A percentile compares a stretch with the other conserved stretches of the same genome.
Conservation (phyloP, 73 alveolate species). For the Paramecium pentaurelia region DNA sequence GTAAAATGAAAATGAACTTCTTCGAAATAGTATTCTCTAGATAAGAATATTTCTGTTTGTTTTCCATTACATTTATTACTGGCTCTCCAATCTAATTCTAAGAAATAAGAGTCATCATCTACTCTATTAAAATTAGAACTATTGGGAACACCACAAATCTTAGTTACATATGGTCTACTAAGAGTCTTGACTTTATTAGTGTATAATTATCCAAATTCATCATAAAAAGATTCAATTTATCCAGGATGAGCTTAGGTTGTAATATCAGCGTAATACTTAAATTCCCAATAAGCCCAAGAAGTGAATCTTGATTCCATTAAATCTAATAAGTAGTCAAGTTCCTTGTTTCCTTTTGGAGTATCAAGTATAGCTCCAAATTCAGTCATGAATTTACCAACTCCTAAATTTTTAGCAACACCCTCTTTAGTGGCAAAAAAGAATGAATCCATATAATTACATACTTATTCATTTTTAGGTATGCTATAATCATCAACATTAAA, state of each 20-base stretch:
- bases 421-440: slow-evolving; percentile 65
- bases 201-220: slow-evolving; percentile 70
- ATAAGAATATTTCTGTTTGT: background rate
- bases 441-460: slow-evolving; percentile 58
- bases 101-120: background rate
- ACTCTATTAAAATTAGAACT: background rate
- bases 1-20: background rate
- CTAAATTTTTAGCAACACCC: slow-evolving; percentile 64
- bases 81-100: background rate
- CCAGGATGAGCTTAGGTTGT: slow-evolving; percentile 78
- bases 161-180: slow-evolving; percentile 70
- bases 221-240: slow-evolving; percentile 70
- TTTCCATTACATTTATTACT: slow-evolving; percentile 35
- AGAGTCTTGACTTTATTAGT: slow-evolving; percentile 67
- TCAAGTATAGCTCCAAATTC: slow-evolving; percentile 82
- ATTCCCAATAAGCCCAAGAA: slow-evolving; percentile 84
- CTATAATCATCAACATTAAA: slow-evolving; percentile 51
- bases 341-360: slow-evolving; percentile 68
- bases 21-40: slow-evolving; percentile 8
- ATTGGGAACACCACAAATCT: slow-evolving; percentile 69
- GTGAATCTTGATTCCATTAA: slow-evolving; percentile 63
- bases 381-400: slow-evolving; percentile 68
- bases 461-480: slow-evolving; percentile 53
- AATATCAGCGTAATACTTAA: slow-evolving; percentile 75
- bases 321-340: slow-evolving; percentile 65